Evolutionary conservation across 257 asterid species (phyloP).

Genomic region (Cordia subcordata): DNA sequence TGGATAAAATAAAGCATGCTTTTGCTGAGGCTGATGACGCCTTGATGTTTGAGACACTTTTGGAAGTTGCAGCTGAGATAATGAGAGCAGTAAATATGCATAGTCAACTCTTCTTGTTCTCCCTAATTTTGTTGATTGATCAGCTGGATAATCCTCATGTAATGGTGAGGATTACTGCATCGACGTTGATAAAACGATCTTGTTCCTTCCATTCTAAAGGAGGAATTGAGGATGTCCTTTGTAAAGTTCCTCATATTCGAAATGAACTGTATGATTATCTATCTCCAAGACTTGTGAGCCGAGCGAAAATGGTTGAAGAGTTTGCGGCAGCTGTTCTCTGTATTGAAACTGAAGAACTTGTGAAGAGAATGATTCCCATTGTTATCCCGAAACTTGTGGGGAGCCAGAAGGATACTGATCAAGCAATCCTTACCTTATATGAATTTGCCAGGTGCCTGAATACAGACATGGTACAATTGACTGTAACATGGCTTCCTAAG

Average conservation of each 20-base stretch:
- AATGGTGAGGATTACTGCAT: constrained; percentile 66
- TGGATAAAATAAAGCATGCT: constrained; percentile 86
- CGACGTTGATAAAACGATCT: constrained; percentile 64
- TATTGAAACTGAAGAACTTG: constrained; percentile 71
- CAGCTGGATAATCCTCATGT: constrained; percentile 72
- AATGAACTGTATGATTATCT: constrained; percentile 77
- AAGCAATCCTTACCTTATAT: constrained; percentile 51
- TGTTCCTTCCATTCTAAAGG: constrained; percentile 56
- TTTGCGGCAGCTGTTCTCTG: constrained; percentile 83
- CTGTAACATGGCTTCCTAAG: constrained; percentile 74
- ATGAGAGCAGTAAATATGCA: constrained; percentile 64
- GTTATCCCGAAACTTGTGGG: constrained; percentile 90
- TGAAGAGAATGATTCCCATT: constrained; percentile 78
- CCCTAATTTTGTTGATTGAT: constrained; percentile 69
- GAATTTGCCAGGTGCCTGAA: constrained; percentile 70
- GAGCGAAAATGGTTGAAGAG: constrained; percentile 73
- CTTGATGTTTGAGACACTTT: constrained; percentile 65
- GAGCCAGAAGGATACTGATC: constrained; percentile 49
- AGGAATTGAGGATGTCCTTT: constrained; percentile 65
- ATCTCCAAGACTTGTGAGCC: constrained; percentile 55
- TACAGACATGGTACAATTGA: constrained; percentile 62
- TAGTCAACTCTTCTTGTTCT: constrained; percentile 66
- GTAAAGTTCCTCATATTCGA: constrained; percentile 57
- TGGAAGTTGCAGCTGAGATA: constrained; percentile 73
- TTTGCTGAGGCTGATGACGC: constrained; percentile 74